Base-by-base conservation (phyloP, 257 asterid genomes). In the Penstemon eatonii region DNA sequence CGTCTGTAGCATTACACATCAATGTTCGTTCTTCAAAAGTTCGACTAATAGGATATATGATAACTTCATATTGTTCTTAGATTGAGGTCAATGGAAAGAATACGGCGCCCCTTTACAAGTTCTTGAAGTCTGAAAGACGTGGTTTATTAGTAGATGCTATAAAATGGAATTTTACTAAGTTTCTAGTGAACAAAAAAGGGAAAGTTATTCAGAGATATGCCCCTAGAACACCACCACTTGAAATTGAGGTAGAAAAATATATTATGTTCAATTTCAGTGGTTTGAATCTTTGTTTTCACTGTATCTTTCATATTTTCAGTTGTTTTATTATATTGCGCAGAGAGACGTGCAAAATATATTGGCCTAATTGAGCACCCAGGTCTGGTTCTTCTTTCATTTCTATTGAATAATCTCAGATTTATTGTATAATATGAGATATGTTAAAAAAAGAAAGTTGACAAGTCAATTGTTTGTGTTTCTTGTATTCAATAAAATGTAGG, bases 161-260 rank as follows among this genome's bases (percentile, higher is more conserved):
- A 68, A 87, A 90, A 72, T 89, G 96, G 95, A 89, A 89, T 80
- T 89, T 89, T 69, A 82, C 96, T 0, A 90, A 90, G 76, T 90
- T 88, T 75, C 79, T 90, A 68, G 87, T 90, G 38, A 80, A 78
- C 80, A 87, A 79, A 78, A 81, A 83, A 66, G 97, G 97, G 54
- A 84, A 84, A 67, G 85, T 90, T 47, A 86, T 84, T 60, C 82
- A 73, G 73, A 77, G 97, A 78, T 90, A 87, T 52, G 80, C 82
- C 36, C 96, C 97, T 25, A 73, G 72, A 45, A 90, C 94, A 4
- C 71, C 94, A 10, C 96, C 97, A 36, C 87, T 87, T 52, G 76
- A 87, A 41, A 74, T 90, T 52, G 97, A 90, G 96, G 96, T 84
- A 25, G 52, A 44, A 3, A 53, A 2, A 60, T 0, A 7, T 2